A percentile compares a stretch with the other conserved stretches of the same genome.
Evolutionary conservation across 495 filamentous ascomycete species (phyloP).

Genomic region (Parachaetomium inaequale): DNA sequence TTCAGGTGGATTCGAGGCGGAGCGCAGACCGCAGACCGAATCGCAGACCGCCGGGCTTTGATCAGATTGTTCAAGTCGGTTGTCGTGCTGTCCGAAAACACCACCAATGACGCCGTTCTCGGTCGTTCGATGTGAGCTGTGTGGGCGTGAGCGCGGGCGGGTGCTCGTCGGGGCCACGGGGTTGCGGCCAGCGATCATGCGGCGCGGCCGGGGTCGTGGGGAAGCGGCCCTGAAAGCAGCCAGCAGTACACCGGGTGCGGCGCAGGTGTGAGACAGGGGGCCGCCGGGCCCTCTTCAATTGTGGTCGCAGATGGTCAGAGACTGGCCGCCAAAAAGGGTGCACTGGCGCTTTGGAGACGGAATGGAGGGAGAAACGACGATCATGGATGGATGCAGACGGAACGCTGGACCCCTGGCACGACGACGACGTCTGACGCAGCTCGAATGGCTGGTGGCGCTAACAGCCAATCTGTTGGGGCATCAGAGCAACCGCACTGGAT

Average conservation of each 20-base stretch:
- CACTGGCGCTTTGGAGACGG: slow-evolving; percentile 5
- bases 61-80: neutral
- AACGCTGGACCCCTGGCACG: slow-evolving; percentile 7
- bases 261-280: slow-evolving; percentile 17
- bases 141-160: neutral
- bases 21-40: neutral
- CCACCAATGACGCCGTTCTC: slow-evolving; percentile 6
- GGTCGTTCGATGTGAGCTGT: neutral
- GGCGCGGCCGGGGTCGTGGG: slow-evolving; percentile 8
- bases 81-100: neutral
- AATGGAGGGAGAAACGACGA: neutral
- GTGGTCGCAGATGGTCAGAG: slow-evolving; percentile 12
- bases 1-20: too few relatives aligned
- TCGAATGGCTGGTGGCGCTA: neutral
- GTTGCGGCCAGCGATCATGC: slow-evolving; percentile 14
- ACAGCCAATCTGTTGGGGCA: neutral
- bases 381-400: neutral
- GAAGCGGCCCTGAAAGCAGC: slow-evolving; percentile 15
- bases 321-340: slow-evolving; percentile 11
- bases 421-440: neutral
- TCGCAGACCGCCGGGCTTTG: neutral
- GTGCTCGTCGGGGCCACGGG: neutral
- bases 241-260: slow-evolving; percentile 11
- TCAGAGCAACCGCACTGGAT: too few relatives aligned
- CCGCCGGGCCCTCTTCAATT: slow-evolving; percentile 1